These are phyloP conservation scores for Clarireedia paspali DNA, from an alignment of 2,329 filamentous ascomycete genomes.

Conservation along the genomic window DNA sequence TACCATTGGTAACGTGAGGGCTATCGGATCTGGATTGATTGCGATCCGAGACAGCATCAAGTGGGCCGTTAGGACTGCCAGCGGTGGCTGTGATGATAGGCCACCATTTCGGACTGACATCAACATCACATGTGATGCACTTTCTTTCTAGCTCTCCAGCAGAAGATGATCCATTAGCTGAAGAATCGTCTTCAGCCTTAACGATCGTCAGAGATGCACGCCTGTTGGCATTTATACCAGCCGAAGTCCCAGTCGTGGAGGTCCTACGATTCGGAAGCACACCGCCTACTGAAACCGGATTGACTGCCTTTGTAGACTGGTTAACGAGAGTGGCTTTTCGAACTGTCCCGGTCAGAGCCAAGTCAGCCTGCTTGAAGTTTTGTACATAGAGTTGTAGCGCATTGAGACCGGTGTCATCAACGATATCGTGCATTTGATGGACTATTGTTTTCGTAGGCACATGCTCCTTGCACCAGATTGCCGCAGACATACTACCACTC, in stretches of 20 bases:
- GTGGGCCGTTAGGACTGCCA: not conserved
- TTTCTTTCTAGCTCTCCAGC: constrained; percentile 36
- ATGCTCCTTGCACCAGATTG: constrained; percentile 89
- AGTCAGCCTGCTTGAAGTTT: constrained; percentile 91
- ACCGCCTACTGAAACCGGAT: constrained; percentile 18
- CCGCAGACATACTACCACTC: constrained; percentile 74
- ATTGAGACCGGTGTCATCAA: constrained; percentile 63
- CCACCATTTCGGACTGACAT: constrained; percentile 72
- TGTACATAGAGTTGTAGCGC: constrained; percentile 81
- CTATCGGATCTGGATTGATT: not conserved
- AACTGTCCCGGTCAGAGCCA: constrained; percentile 82
- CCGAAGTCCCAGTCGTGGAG: constrained; percentile 42
- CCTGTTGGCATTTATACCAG: constrained; percentile 14
- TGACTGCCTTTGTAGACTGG: constrained; percentile 30
- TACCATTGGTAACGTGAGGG: constrained; percentile 9
- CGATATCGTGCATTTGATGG: constrained; percentile 71
- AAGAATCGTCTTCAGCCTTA: constrained; percentile 22
- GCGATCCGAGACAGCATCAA: not conserved
- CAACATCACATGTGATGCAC: constrained; percentile 58
- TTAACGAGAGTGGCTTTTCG: constrained; percentile 69
- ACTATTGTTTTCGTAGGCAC: constrained; percentile 61
- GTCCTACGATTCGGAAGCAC: constrained; percentile 41
- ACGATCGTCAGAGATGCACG: constrained; percentile 23
- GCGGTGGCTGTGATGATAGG: constrained; percentile 13
- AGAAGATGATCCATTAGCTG: not conserved